A percentile compares a stretch with the other conserved stretches of the same genome.
phyloP scores from a whole-genome alignment of 768 basidiomycete species.

The Mycena capillaripes region DNA sequence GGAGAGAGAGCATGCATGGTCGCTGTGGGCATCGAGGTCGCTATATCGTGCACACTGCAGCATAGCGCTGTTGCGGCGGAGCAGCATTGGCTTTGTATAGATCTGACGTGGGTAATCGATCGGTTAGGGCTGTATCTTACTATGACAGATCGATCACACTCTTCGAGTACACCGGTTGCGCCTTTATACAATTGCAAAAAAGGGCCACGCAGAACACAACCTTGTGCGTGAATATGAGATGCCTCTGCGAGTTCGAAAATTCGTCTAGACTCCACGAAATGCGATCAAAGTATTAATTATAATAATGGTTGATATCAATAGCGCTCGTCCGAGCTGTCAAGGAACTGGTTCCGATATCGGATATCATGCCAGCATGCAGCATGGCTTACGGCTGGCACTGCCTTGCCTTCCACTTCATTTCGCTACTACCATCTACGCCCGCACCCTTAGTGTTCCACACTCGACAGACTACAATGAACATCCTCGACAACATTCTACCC shows the following conservation, averaged over 20 bases:
- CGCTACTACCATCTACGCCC: slow-evolving; percentile 11
- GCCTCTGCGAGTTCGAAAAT: background rate
- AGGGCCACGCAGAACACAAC: slow-evolving; percentile 7
- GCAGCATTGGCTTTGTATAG: too few species aligned
- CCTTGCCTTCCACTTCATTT: background rate
- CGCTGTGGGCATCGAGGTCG: background rate
- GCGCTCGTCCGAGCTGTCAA: slow-evolving; percentile 8
- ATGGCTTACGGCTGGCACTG: background rate
- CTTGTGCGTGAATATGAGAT: slow-evolving; percentile 17
- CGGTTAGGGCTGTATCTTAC: too few species aligned
- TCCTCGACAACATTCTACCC: slow-evolving; percentile 10
- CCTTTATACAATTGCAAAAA: slow-evolving; percentile 11
- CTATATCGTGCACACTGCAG: background rate
- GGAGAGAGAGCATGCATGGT: too few species aligned
- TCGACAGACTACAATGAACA: slow-evolving; percentile 13
- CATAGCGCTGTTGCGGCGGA: background rate
- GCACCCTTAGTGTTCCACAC: slow-evolving; percentile 1
- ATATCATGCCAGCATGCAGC: slow-evolving; percentile 7
- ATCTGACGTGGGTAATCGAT: background rate
- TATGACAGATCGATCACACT: slow-evolving; percentile 6
- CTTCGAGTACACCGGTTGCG: slow-evolving; percentile 3
- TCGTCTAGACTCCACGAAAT: background rate
- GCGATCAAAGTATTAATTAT: slow-evolving; percentile 5
- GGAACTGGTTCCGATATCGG: background rate
- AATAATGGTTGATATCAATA: too few species aligned